Evolutionary conservation across 2,329 filamentous ascomycete species (phyloP).

Genomic region (Grosmannia serpens): DNA sequence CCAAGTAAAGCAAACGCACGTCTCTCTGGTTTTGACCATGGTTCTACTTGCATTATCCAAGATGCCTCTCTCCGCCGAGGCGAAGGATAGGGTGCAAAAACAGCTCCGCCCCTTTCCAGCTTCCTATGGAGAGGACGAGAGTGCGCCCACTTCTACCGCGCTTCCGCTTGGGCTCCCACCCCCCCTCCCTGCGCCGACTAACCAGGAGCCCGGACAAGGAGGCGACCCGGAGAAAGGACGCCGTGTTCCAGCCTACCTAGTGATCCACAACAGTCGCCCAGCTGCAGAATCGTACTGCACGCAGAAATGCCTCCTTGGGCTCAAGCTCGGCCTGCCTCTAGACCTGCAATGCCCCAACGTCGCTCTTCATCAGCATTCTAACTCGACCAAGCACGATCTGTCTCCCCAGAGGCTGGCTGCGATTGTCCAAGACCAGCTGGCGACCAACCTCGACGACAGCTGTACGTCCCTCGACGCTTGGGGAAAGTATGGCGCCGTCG

Average conservation of each 20-base stretch:
- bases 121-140: not conserved
- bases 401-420: not conserved
- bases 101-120: not conserved
- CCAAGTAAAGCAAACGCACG: not conserved
- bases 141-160: no score
- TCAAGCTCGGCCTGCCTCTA: not conserved
- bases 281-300: slow-evolving; percentile 1
- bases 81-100: not conserved
- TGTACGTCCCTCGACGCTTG: not conserved
- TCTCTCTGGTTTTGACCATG: not conserved
- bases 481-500: not conserved
- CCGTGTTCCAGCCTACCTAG: no score
- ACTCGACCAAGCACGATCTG: not conserved
- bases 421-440: not conserved
- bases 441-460: not conserved
- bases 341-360: not conserved
- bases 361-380: not conserved
- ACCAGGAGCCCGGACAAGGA: no score
- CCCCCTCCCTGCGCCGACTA: no score
- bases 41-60: not conserved
- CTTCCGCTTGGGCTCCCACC: no score
- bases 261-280: not conserved
- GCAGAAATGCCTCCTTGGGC: not conserved
- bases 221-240: no score
- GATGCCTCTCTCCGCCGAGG: not conserved